Percentiles rank a stretch among this genome's conserved stretches.
These are phyloP conservation scores for Lentinula guzmanii DNA, from an alignment of 768 basidiomycete species.

Conservation along the genomic window DNA sequence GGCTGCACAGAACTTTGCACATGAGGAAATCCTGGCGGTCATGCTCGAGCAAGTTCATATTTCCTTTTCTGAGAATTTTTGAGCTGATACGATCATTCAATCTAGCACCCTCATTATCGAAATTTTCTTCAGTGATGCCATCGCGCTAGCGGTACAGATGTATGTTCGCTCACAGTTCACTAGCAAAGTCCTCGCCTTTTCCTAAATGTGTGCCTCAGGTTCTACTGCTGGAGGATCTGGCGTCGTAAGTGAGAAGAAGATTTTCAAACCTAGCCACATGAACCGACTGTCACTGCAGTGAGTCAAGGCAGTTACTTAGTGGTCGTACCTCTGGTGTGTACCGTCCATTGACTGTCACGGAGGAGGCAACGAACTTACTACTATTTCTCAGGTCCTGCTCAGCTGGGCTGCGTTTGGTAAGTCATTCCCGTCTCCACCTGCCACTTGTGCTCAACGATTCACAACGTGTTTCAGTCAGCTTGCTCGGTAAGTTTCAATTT, in stretches of 20 bases:
- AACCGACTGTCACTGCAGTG: not conserved
- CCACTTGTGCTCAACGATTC: not conserved
- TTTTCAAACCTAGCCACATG: not conserved
- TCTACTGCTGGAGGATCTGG: slow-evolving; percentile 6
- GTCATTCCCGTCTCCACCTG: not conserved
- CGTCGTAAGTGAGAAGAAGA: not conserved
- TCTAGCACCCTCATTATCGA: slow-evolving; percentile 12
- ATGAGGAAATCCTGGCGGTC: slow-evolving; percentile 1
- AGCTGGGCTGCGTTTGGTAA: not conserved
- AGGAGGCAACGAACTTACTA: too few relatives aligned
- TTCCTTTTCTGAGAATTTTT: not conserved
- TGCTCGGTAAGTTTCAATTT: not conserved
- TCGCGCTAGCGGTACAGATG: slow-evolving; percentile 10
- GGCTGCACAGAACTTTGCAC: slow-evolving; percentile 5
- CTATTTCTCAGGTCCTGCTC: not conserved
- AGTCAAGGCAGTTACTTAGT: slow-evolving; percentile 8
- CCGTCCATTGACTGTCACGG: not conserved
- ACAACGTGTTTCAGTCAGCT: not conserved
- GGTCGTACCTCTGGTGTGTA: slow-evolving; percentile 3
- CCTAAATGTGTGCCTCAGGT: not conserved
- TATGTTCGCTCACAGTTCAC: not conserved
- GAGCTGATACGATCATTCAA: not conserved
- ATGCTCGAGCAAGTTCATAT: slow-evolving; percentile 1
- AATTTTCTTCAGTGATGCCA: slow-evolving; percentile 10
- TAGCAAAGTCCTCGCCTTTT: not conserved